Base-by-base conservation (phyloP, 176 grass and related monocot genomes). In the Microstegium vimineum region DNA sequence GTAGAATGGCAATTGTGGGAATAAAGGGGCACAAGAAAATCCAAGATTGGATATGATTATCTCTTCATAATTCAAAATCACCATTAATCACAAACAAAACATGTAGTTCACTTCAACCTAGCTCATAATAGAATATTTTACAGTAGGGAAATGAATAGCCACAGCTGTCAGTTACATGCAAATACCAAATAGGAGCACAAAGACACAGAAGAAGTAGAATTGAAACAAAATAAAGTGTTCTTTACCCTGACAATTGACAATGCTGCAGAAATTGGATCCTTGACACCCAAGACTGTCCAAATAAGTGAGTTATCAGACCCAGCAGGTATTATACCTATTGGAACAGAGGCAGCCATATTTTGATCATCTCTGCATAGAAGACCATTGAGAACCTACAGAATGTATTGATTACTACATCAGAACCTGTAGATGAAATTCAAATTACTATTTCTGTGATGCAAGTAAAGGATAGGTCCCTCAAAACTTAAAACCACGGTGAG, bases 271-370 rank as follows among this genome's bases (percentile, higher is more conserved):
- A 99, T 89, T 46, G 97, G 93, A 90, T 99, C 97, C 89, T 92
- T 93, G 45, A 99, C 83, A 87, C 97, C 97, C 83, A 99, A 78
- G 30, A 99, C 91, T 33, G 97, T 99, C 97, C 97, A 99, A 80
- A 96, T 87, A 85, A 99, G 91, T 18, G 97, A 99, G 83, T 99
- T 99, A 77, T 99, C 97, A 84, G 97, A 99, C 65, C 97, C 97
- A 69, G 97, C 97, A 75, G 97, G 97, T 88, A 99, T 96, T 85
- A 99, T 95, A 80, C 97, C 97, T 75, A 99, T 99, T 46, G 97
- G 97, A 91, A 96, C 74, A 40, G 91, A 99, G 40, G 91, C 90
- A 22, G 93, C 77, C 86, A 89, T 87, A 87, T 90, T 92, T 83
- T 96, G 97, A 87, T 99, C 87, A 67, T 88, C 86, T 96, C 97